phyloP scores from a whole-genome alignment of 257 asterid species.

The Jacaranda mimosifolia region DNA sequence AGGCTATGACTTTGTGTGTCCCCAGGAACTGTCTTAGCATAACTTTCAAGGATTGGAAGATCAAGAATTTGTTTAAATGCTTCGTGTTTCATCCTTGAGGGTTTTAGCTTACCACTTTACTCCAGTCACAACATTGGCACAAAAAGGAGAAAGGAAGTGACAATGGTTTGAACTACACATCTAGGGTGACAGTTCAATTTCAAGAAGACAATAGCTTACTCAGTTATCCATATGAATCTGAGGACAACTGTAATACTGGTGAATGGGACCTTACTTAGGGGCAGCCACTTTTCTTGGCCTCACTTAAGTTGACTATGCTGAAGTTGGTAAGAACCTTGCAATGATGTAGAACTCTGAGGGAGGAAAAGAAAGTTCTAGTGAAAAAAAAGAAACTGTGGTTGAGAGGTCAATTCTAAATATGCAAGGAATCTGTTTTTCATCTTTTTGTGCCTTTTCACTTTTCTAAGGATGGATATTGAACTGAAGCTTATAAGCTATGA shows the following conservation, averaged over 20 bases:
- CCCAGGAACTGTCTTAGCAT: constrained; percentile 8
- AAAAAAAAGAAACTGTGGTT: not conserved
- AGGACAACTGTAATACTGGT: not conserved
- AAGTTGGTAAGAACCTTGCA: not conserved
- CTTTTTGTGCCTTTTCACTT: not conserved
- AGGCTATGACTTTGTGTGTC: not conserved
- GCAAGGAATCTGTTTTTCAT: not conserved
- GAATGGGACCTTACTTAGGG: not conserved
- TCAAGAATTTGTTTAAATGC: not conserved
- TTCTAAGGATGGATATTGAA: not conserved
- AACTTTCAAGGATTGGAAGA: not conserved
- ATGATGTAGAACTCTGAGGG: not conserved
- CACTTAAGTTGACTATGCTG: not conserved
- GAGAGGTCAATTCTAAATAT: not conserved
- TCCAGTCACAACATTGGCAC: not conserved
- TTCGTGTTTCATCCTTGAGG: not conserved
- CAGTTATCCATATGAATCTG: not conserved
- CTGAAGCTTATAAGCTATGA: constrained; percentile 2
- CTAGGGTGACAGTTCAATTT: not conserved
- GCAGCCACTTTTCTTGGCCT: not conserved
- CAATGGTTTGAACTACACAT: constrained; percentile 19
- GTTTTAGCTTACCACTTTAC: not conserved
- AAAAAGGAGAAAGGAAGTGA: not conserved
- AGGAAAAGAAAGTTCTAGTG: not conserved
- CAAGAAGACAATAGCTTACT: not conserved